Conservation (phyloP, 148 eudicot genomes). For the Rhododendron simsii region DNA sequence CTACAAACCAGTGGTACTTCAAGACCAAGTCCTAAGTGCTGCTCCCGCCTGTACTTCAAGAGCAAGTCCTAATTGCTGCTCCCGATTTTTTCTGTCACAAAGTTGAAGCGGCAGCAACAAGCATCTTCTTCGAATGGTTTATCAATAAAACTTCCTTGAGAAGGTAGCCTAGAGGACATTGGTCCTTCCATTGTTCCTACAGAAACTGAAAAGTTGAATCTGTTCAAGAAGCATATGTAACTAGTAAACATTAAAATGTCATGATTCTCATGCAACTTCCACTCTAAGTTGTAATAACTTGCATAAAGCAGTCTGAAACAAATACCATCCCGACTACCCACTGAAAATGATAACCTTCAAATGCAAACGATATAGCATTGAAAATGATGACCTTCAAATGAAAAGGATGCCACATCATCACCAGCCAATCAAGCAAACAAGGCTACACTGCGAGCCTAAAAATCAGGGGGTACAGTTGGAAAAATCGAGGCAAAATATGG, state of each 20-base stretch:
- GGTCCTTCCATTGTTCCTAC: conserved; percentile 76
- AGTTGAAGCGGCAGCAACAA: conserved; percentile 82
- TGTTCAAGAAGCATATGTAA: conserved; percentile 30
- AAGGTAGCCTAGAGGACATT: conserved; percentile 72
- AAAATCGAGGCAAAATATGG: too few relatives aligned
- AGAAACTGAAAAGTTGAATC: conserved; percentile 83
- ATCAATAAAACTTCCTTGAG: conserved; percentile 76
- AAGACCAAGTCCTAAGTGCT: conserved; percentile 41
- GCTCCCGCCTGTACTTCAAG: conserved; percentile 10
- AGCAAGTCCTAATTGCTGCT: conserved; percentile 48
- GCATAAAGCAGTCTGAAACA: neutral
- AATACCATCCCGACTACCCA: neutral
- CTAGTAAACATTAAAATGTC: neutral
- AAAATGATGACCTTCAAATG: neutral
- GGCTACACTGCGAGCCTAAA: neutral
- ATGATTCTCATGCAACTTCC: neutral
- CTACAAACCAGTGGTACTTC: conserved; percentile 89
- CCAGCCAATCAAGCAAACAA: neutral
- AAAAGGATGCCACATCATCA: neutral
- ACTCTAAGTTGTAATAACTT: neutral
- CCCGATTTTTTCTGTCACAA: conserved; percentile 46
- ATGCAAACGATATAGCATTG: neutral
- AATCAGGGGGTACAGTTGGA: too few relatives aligned
- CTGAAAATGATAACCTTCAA: neutral
- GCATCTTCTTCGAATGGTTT: conserved; percentile 93